Conservation (phyloP, 768 basidiomycete genomes). For the Daedaleopsis nitida region DNA sequence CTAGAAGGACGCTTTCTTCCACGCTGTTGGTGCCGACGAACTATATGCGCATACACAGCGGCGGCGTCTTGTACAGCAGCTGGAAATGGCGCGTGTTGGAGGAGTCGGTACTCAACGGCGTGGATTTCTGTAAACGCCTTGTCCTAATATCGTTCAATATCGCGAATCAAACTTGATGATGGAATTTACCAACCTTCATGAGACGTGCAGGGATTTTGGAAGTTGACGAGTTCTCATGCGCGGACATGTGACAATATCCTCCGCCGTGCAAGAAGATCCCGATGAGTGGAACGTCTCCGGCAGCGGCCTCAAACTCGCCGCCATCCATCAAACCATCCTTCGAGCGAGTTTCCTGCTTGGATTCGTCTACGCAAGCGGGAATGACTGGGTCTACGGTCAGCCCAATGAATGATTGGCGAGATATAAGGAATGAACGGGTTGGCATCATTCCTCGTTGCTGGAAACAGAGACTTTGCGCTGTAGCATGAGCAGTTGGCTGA, state of each 20-base stretch:
- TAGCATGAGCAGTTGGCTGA: no score
- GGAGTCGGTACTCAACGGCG: conserved; percentile 52
- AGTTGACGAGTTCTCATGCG: conserved; percentile 49
- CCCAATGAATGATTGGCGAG: not conserved
- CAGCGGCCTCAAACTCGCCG: conserved; percentile 27
- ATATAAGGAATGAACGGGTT: not conserved
- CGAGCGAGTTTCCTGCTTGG: not conserved
- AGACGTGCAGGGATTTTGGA: conserved; percentile 51
- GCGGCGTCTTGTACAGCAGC: conserved; percentile 55
- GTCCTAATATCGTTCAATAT: conserved; percentile 22
- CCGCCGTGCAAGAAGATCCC: conserved; percentile 58
- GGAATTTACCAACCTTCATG: conserved; percentile 37
- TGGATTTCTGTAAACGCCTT: conserved; percentile 38
- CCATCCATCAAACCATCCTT: conserved; percentile 15
- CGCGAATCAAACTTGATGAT: not conserved
- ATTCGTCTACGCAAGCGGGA: not conserved
- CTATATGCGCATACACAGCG: conserved; percentile 50
- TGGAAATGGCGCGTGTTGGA: conserved; percentile 57
- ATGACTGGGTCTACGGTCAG: not conserved
- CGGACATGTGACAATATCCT: conserved; percentile 60
- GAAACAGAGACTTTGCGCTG: no score
- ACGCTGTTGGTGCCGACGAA: conserved; percentile 28
- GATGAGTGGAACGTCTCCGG: conserved; percentile 37
- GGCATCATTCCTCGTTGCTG: not conserved
- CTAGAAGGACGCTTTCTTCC: conserved; percentile 1